phyloP scores from a whole-genome alignment of 2,329 filamentous ascomycete species.

The Sporothrix sp. region DNA sequence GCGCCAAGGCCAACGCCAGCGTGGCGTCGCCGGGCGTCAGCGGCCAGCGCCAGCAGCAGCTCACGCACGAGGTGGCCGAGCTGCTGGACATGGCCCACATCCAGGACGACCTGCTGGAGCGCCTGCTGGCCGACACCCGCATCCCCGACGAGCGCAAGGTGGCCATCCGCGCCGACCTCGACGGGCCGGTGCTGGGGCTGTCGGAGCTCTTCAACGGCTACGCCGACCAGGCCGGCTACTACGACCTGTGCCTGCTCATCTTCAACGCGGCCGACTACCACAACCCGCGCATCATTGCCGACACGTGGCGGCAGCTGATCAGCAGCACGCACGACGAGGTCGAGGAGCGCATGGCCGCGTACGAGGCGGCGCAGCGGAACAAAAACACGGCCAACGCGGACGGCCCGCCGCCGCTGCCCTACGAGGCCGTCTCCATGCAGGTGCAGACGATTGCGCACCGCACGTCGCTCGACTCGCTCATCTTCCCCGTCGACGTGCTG shows the following conservation, averaged over 20 bases:
- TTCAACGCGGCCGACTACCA: slow-evolving; percentile 88
- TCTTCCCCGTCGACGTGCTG: slow-evolving; percentile 53
- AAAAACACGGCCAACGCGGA: slow-evolving; percentile 12
- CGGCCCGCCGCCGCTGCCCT: slow-evolving; percentile 45
- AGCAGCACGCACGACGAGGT: slow-evolving; percentile 56
- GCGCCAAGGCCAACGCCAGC: slow-evolving; percentile 85
- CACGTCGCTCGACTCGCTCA: slow-evolving; percentile 54
- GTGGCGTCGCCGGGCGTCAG: slow-evolving; percentile 68
- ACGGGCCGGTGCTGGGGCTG: slow-evolving; percentile 68
- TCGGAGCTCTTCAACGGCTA: slow-evolving; percentile 88
- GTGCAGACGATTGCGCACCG: slow-evolving; percentile 57
- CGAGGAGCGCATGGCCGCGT: slow-evolving; percentile 31
- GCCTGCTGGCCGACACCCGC: slow-evolving; percentile 62
- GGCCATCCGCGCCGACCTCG: slow-evolving; percentile 57
- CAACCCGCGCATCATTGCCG: slow-evolving; percentile 70
- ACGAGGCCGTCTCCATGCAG: slow-evolving; percentile 57
- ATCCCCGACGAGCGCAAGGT: slow-evolving; percentile 53
- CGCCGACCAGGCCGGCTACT: slow-evolving; percentile 78
- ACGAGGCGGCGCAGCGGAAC: slow-evolving; percentile 28
- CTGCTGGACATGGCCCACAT: slow-evolving; percentile 89
- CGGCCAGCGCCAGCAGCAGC: slow-evolving; percentile 54
- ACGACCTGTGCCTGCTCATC: slow-evolving; percentile 85
- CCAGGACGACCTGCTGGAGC: slow-evolving; percentile 80
- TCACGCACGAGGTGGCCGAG: slow-evolving; percentile 76
- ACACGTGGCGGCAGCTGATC: slow-evolving; percentile 78